These are phyloP conservation scores for Candida hispaniensis DNA, from an alignment of 805 yeast genomes.

Conservation along the genomic window DNA sequence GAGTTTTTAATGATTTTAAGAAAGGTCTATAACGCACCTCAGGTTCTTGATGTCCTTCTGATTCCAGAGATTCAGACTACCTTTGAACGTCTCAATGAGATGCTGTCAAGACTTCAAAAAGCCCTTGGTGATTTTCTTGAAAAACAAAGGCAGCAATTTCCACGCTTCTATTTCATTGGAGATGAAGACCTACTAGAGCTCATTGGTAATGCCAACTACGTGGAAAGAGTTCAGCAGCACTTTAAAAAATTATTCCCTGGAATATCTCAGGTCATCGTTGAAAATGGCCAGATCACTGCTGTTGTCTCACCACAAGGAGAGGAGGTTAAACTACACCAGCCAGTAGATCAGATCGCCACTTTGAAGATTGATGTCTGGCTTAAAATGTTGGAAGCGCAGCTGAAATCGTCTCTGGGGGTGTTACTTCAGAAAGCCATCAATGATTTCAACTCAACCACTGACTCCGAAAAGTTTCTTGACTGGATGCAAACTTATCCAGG, in stretches of 20 bases:
- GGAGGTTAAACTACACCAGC: constrained; percentile 26
- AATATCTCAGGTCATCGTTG: constrained; percentile 36
- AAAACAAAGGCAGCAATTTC: constrained; percentile 61
- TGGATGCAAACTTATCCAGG: constrained; percentile 39
- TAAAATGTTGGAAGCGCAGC: constrained; percentile 42
- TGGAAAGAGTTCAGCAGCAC: constrained; percentile 42
- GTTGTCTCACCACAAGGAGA: constrained; percentile 63
- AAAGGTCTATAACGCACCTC: constrained; percentile 37
- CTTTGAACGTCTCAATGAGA: constrained; percentile 43
- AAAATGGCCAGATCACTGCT: constrained; percentile 33
- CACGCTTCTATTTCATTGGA: constrained; percentile 79
- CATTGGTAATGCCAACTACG: constrained; percentile 51
- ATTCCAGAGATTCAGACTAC: constrained; percentile 39
- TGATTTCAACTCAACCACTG: constrained; percentile 17
- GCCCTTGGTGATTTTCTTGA: constrained; percentile 73
- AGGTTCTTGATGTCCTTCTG: constrained; percentile 44
- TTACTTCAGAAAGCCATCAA: constrained; percentile 29
- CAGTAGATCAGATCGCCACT: constrained; percentile 37
- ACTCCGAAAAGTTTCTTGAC: constrained; percentile 21
- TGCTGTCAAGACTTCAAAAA: constrained; percentile 47
- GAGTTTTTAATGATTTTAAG: constrained; percentile 49
- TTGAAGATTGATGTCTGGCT: constrained; percentile 53
- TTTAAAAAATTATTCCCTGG: constrained; percentile 66
- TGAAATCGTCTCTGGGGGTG: constrained; percentile 39
- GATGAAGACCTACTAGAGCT: constrained; percentile 82